Evolutionary conservation across 805 yeast genomes (phyloP), one percentile per base, ranked within the genome.

Genomic region (Osmozyma mogii): DNA sequence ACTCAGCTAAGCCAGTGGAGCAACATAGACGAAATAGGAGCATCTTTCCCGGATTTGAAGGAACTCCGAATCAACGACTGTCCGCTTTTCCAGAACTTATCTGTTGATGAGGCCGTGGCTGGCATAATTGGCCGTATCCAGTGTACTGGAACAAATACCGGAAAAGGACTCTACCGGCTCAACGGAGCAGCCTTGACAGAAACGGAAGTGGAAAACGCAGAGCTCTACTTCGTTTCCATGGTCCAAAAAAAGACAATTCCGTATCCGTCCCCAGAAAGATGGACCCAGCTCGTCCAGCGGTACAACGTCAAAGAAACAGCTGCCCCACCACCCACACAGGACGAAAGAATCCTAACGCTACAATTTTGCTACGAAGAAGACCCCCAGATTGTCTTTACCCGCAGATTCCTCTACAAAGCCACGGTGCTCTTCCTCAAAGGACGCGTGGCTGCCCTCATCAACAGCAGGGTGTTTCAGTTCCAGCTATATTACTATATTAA

Each of bases 161-260:
- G 14, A 3, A 15, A 17, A 12, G 29, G 34, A 11, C 24, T 36
- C 9, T 4, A 0, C 24, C 54, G 51, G 15, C 52, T 85, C 9
- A 76, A 87, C 44, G 94, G 95, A 1, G 64, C 75, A 0, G 29
- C 21, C 0, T 54, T 84, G 6, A 45, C 57, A 3, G 32, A 25
- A 0, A 62, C 53, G 2, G 81, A 76, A 28, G 60, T 85, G 11
- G 40, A 35, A 5, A 81, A 78, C 39, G 79, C 83, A 1, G 95
- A 85, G 48, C 47, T 82, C 4, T 84, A 70, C 45, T 75, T 81
- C 36, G 56, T 81, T 17, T 62, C 75, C 4, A 64, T 64, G 36
- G 71, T 81, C 0, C n/a, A 46, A 43, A n/a, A 35, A 35, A 11
- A 51, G 51, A 1, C 47, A 52, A 5, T 41, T 47, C 22, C n/a